These are phyloP conservation scores for Paradendryphiella salina DNA, from an alignment of 2,329 filamentous ascomycete genomes.

Conservation along the genomic window DNA sequence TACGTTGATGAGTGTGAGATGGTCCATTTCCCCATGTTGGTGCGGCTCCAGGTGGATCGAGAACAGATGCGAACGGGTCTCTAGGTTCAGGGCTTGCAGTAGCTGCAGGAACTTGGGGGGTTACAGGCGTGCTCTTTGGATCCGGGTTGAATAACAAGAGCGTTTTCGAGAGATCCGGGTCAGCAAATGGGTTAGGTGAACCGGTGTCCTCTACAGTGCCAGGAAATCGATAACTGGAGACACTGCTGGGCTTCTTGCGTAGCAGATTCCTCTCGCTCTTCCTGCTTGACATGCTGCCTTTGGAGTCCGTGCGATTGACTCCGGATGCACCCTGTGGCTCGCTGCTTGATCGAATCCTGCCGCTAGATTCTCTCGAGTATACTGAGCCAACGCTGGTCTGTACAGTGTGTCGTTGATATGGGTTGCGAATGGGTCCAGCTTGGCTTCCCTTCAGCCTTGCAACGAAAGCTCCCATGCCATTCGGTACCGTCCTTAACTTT, in stretches of 20 bases:
- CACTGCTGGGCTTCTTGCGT: conserved; percentile 38
- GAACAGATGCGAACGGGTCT: conserved; percentile 39
- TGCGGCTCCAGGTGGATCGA: conserved; percentile 32
- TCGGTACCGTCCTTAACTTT: conserved; percentile 29
- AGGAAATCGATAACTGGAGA: conserved; percentile 33
- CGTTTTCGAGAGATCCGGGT: conserved; percentile 27
- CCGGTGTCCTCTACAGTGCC: conserved; percentile 35
- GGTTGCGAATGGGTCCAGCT: conserved; percentile 30
- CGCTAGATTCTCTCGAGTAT: conserved; percentile 35
- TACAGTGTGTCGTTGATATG: conserved; percentile 36
- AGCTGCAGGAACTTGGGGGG: conserved; percentile 33
- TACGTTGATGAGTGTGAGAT: conserved; percentile 31
- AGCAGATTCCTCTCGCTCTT: conserved; percentile 39
- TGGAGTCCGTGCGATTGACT: conserved; percentile 29
- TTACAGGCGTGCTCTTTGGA: conserved; percentile 22
- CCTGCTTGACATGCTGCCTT: conserved; percentile 38
- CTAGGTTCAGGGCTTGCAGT: conserved; percentile 24
- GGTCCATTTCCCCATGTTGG: conserved; percentile 32
- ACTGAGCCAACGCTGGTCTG: conserved; percentile 40
- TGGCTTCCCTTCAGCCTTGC: conserved; percentile 38
- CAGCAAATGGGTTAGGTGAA: conserved; percentile 36
- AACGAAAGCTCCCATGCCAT: conserved; percentile 26
- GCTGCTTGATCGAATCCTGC: conserved; percentile 34
- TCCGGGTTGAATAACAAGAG: conserved; percentile 37
- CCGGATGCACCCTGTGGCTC: conserved; percentile 35